phyloP scores from a whole-genome alignment of 116 monocot species.

The Zostera marina region DNA sequence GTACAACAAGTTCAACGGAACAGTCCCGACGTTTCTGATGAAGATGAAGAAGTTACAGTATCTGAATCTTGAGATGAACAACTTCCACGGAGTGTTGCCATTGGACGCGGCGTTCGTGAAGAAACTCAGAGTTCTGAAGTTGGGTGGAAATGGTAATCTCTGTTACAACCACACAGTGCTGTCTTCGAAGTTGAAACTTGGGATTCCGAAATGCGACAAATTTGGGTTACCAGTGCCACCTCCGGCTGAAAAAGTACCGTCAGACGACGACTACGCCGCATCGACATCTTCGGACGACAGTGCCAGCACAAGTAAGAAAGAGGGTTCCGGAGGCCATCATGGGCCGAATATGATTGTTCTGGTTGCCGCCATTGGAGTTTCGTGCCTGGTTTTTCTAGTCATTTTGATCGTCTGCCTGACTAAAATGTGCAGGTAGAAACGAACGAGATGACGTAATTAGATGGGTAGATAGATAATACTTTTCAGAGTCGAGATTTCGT shows the following conservation, averaged over 20 bases:
- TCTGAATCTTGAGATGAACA: slow-evolving; percentile 61
- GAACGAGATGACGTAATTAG: no score
- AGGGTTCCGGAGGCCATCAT: slow-evolving; percentile 19
- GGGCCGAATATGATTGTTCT: slow-evolving; percentile 59
- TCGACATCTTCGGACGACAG: slow-evolving; percentile 3
- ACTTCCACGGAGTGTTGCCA: slow-evolving; percentile 63
- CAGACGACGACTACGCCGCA: not conserved
- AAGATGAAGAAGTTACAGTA: slow-evolving; percentile 35
- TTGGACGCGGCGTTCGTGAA: slow-evolving; percentile 56
- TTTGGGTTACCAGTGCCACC: slow-evolving; percentile 61
- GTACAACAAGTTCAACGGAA: slow-evolving; percentile 68
- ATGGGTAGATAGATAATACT: no score
- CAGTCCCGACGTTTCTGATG: slow-evolving; percentile 39
- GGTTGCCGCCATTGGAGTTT: slow-evolving; percentile 59
- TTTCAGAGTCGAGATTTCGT: no score
- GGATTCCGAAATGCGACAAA: slow-evolving; percentile 56
- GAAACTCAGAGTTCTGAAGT: slow-evolving; percentile 38
- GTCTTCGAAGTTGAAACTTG: slow-evolving; percentile 56
- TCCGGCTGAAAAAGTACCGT: slow-evolving; percentile 14
- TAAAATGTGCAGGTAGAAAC: slow-evolving; percentile 6
- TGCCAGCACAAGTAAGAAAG: not conserved
- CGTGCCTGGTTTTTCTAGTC: slow-evolving; percentile 36
- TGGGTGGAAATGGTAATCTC: slow-evolving; percentile 62
- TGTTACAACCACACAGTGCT: slow-evolving; percentile 64
- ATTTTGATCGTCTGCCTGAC: slow-evolving; percentile 16